Evolutionary conservation across 495 filamentous ascomycete genomes (phyloP).

Genomic region (Annulohypoxylon maeteangense): DNA sequence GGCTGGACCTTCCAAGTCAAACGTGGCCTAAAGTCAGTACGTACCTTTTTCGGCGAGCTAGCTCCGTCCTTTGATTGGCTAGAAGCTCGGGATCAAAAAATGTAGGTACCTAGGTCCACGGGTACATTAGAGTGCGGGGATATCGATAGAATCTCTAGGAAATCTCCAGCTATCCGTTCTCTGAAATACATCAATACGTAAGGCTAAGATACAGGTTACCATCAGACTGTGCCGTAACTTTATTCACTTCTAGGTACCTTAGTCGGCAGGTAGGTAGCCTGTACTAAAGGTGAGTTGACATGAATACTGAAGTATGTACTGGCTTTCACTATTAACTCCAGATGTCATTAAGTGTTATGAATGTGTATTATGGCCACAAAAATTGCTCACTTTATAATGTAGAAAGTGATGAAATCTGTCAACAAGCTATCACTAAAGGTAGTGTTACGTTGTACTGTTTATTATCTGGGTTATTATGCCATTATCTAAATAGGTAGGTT

Average conservation of each 20-base stretch:
- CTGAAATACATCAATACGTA: too few relatives aligned
- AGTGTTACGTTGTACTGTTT: slow-evolving; percentile 23
- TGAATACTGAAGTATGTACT: too few relatives aligned
- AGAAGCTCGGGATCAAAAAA: slow-evolving; percentile 18
- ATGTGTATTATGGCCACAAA: not conserved
- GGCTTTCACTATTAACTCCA: too few relatives aligned
- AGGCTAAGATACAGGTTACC: slow-evolving; percentile 8
- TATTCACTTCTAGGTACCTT: not conserved
- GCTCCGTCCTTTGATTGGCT: slow-evolving; percentile 39
- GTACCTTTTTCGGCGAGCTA: slow-evolving; percentile 35
- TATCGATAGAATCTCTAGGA: slow-evolving; percentile 36
- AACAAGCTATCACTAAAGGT: slow-evolving; percentile 27
- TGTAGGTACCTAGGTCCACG: slow-evolving; percentile 17
- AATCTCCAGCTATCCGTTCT: slow-evolving; percentile 5
- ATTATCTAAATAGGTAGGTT: not conserved
- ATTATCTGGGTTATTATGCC: slow-evolving; percentile 9
- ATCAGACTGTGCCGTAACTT: not conserved
- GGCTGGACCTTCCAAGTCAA: slow-evolving; percentile 40
- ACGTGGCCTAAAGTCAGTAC: slow-evolving; percentile 46
- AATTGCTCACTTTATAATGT: not conserved
- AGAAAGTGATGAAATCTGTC: slow-evolving; percentile 31
- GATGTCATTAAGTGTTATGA: too few relatives aligned
- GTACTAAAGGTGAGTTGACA: too few relatives aligned
- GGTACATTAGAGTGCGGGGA: slow-evolving; percentile 38
- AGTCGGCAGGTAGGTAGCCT: too few relatives aligned